These are phyloP conservation scores for Nakaseomyces uthaithaninus DNA, from an alignment of 1,139 yeast species.

Conservation along the genomic window DNA sequence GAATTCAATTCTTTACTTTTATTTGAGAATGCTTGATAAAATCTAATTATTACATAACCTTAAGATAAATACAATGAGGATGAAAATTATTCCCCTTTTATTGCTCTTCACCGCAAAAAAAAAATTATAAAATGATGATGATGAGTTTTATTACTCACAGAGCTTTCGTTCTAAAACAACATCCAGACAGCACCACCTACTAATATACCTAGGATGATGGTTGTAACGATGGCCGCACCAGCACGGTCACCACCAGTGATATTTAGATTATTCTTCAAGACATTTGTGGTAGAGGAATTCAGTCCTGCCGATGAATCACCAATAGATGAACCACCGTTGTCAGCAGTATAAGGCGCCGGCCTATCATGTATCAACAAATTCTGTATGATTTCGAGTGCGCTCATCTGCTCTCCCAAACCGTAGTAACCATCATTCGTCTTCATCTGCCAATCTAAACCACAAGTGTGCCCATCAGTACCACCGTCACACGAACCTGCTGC, in stretches of 20 bases:
- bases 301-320: slow-evolving; percentile 42
- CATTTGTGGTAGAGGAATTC: slow-evolving; percentile 28
- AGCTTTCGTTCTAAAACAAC: slow-evolving; percentile 40
- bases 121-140: too few relatives aligned
- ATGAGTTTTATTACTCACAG: too few relatives aligned
- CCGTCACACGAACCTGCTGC: slow-evolving; percentile 70
- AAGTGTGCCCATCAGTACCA: slow-evolving; percentile 67
- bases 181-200: slow-evolving; percentile 70
- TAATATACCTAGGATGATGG: slow-evolving; percentile 52
- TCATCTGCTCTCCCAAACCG: slow-evolving; percentile 75
- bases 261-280: slow-evolving; percentile 37
- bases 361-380: slow-evolving; percentile 35
- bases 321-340: slow-evolving; percentile 42
- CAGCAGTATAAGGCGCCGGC: slow-evolving; percentile 37
- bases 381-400: slow-evolving; percentile 63
- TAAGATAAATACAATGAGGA: too few relatives aligned
- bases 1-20: too few relatives aligned
- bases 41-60: too few relatives aligned
- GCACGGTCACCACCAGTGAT: slow-evolving; percentile 61
- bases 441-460: slow-evolving; percentile 58
- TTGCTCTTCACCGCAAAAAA: too few relatives aligned
- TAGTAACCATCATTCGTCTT: slow-evolving; percentile 53
- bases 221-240: slow-evolving; percentile 83
- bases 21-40: too few relatives aligned
- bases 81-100: too few relatives aligned